Conservation (phyloP, 2,329 filamentous ascomycete genomes). For the Venturia aucupariae region DNA sequence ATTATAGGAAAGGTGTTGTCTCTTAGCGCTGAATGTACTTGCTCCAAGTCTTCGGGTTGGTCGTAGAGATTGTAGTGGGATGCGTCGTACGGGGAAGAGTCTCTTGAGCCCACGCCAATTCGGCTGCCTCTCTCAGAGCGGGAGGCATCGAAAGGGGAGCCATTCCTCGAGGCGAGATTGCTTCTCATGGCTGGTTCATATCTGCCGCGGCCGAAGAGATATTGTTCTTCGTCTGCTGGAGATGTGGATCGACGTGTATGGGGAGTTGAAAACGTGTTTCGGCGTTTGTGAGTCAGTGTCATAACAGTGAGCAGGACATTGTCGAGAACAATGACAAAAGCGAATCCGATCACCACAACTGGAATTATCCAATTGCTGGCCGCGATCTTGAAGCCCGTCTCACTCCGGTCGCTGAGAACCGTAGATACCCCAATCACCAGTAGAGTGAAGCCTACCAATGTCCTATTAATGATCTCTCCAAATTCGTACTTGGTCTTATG, state of each 20-base stretch:
- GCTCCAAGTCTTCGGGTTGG: neutral
- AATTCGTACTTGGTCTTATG: constrained; percentile 21
- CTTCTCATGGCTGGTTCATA: neutral
- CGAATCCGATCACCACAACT: constrained; percentile 20
- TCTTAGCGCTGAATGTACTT: neutral
- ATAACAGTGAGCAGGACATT: constrained; percentile 8
- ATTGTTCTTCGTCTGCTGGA: neutral
- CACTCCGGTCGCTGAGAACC: constrained; percentile 19
- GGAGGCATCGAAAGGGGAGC: neutral
- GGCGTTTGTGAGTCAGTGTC: neutral
- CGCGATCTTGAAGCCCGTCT: constrained; percentile 20
- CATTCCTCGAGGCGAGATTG: neutral
- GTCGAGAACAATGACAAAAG: constrained; percentile 4
- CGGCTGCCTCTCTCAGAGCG: neutral
- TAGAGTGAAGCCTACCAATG: constrained; percentile 20
- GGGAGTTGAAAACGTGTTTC: neutral
- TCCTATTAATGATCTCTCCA: constrained; percentile 23
- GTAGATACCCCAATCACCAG: constrained; percentile 19
- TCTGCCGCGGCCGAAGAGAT: neutral
- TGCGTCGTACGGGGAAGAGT: neutral
- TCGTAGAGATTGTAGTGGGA: neutral
- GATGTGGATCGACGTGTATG: neutral
- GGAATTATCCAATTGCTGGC: constrained; percentile 21
- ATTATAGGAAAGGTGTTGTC: neutral
- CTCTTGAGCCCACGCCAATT: neutral